Base-by-base conservation (phyloP, 805 yeast species). In the Monosporozyma solicola region DNA sequence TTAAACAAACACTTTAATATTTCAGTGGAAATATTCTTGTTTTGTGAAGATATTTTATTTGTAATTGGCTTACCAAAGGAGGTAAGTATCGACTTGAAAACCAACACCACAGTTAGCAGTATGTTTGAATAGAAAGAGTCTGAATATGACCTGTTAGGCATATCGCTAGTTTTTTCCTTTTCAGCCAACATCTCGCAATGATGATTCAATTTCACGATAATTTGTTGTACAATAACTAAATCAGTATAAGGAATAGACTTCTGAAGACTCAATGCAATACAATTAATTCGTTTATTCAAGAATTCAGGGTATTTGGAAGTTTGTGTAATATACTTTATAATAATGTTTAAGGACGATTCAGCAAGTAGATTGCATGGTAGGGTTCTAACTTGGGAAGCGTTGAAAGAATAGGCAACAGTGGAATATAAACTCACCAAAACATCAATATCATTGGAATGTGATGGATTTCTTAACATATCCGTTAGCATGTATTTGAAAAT, bases 201-300 rank as follows among this genome's bases (percentile, higher is more conserved):
- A 5, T 47, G 50, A 24, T 55, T 55, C 1, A 61, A 29, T n/a
- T 39, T 45, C 20, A 54, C 32, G 10, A 65, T 35, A 3, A 54
- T 48, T 9, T 47, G 48, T 5, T 50, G 27, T 15, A 59, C 15
- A 3, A 51, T 47, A 2, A 16, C 8, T 1, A 6, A 29, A 8
- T 48, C 41, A 9, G 55, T 55, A 6, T 49, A 51, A 1, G 51
- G 47, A 2, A 64, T 45, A 6, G 61, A 54, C 13, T 50, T 45
- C 37, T 57, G 63, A 32, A 65, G 47, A 2, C 59, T 53, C 24
- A 54, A 58, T 2, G 67, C 64, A 8, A 66, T 52, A 31, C 51
- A 47, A 41, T 60, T 62, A 46, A 66, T 24, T 51, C 63, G 54
- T 13, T 50, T 51, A 10, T 53, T 45, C 16, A 54, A 33, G 29